Percentiles rank a stretch among this genome's conserved stretches.
These are phyloP conservation scores for Phanerochaete sordida DNA, from an alignment of 768 basidiomycete species.

Conservation along the genomic window DNA sequence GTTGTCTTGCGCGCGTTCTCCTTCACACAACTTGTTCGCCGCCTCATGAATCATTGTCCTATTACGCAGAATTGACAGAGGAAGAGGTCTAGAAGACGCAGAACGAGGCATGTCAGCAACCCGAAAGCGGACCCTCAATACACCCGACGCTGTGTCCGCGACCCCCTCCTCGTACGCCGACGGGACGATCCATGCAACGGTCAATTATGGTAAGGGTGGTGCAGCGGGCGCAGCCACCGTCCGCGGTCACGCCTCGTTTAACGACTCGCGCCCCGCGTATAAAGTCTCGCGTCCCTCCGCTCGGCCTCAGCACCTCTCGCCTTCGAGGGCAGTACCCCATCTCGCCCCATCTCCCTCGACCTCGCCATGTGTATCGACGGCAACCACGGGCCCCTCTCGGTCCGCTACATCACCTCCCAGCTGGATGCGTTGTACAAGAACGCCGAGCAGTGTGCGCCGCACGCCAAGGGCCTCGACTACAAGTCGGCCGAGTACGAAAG, in stretches of 20 bases:
- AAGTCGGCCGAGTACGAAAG: slow-evolving; percentile 12
- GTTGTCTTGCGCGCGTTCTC: background rate
- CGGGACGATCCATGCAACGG: background rate
- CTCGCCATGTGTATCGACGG: slow-evolving; percentile 21
- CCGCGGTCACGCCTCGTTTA: background rate
- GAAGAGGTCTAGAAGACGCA: background rate
- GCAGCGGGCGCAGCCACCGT: background rate
- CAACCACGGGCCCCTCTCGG: slow-evolving; percentile 20
- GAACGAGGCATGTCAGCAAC: background rate
- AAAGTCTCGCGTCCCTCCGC: background rate
- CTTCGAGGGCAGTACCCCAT: background rate
- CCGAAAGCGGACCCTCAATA: background rate
- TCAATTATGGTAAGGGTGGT: background rate
- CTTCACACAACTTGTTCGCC: background rate
- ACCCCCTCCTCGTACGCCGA: background rate
- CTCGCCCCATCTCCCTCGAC: background rate
- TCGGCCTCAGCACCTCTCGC: background rate
- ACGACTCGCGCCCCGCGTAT: background rate
- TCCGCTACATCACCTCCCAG: slow-evolving; percentile 22
- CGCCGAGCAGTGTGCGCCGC: slow-evolving; percentile 13
- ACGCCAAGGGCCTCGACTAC: slow-evolving; percentile 3
- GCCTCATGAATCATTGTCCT: background rate
- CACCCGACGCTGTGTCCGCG: no score
- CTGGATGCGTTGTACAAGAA: slow-evolving; percentile 20
- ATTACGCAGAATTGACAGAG: background rate